Evolutionary conservation across 108 stramenopile species (phyloP).

Genomic region (Asterionellopsis glacialis): DNA sequence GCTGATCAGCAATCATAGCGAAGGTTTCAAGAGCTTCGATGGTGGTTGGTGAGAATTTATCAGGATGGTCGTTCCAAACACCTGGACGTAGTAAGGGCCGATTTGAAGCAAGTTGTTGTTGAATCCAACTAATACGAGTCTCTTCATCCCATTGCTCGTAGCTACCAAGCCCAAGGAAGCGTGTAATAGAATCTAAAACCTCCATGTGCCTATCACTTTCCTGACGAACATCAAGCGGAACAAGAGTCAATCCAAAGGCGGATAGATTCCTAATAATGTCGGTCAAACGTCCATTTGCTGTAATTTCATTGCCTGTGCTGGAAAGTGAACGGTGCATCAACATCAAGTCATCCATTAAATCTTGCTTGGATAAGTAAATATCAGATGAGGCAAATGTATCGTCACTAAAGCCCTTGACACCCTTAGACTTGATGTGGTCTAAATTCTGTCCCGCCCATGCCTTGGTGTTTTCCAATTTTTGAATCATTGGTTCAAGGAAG

Average conservation of each 20-base stretch:
- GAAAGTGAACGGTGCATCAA: slow-evolving; percentile 77
- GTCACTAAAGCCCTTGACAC: background rate
- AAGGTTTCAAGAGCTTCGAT: slow-evolving; percentile 77
- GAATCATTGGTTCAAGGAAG: slow-evolving; percentile 57
- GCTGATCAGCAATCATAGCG: slow-evolving; percentile 78
- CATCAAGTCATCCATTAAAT: slow-evolving; percentile 78
- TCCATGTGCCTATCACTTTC: slow-evolving; percentile 91
- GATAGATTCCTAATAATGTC: slow-evolving; percentile 87
- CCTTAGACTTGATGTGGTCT: slow-evolving; percentile 14
- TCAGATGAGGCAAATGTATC: slow-evolving; percentile 21
- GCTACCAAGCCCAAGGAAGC: slow-evolving; percentile 88
- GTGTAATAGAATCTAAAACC: slow-evolving; percentile 90
- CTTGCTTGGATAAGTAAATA: slow-evolving; percentile 56
- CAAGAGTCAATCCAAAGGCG: slow-evolving; percentile 90
- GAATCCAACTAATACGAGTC: slow-evolving; percentile 87
- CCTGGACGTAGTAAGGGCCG: slow-evolving; percentile 86
- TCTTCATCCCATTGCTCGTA: slow-evolving; percentile 89
- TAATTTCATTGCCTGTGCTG: slow-evolving; percentile 70
- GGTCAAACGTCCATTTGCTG: slow-evolving; percentile 80
- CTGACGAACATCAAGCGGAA: slow-evolving; percentile 92
- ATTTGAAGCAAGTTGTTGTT: slow-evolving; percentile 72
- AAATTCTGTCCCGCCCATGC: slow-evolving; percentile 64
- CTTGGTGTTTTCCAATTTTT: slow-evolving; percentile 46
- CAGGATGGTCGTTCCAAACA: slow-evolving; percentile 56
- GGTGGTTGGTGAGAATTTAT: slow-evolving; percentile 60